These are phyloP conservation scores for Stevia rebaudiana DNA, from an alignment of 140 eudicot species.

Conservation along the genomic window DNA sequence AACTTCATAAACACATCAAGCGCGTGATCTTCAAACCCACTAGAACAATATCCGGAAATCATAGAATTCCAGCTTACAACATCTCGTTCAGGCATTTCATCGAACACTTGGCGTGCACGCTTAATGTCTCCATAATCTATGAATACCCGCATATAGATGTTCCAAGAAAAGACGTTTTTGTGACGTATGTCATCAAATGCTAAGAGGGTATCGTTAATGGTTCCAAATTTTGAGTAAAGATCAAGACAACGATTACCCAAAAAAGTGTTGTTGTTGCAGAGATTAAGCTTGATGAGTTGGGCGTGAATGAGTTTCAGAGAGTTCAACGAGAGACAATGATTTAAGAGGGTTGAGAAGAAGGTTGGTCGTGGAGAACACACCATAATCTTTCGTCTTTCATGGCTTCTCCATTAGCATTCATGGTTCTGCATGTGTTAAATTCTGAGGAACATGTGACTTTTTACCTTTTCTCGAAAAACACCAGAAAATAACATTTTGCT, in stretches of 20 bases:
- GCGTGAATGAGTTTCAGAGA: constrained; percentile 42
- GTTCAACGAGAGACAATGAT: constrained; percentile 28
- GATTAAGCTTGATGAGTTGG: constrained; percentile 45
- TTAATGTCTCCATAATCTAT: constrained; percentile 27
- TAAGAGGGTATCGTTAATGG: constrained; percentile 32
- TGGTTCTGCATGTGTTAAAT: not conserved
- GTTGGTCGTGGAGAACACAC: constrained; percentile 27
- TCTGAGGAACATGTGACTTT: not conserved
- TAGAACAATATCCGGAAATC: constrained; percentile 41
- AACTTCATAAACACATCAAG: constrained; percentile 33
- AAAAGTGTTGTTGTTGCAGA: constrained; percentile 35
- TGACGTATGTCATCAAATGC: constrained; percentile 45
- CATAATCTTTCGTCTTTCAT: constrained; percentile 29
- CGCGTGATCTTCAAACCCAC: constrained; percentile 31
- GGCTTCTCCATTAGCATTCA: constrained; percentile 22
- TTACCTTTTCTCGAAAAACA: no score
- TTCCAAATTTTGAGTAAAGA: constrained; percentile 41
- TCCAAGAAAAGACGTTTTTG: constrained; percentile 74
- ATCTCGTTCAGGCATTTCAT: constrained; percentile 71
- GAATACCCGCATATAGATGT: constrained; percentile 38
- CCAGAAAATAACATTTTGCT: no score
- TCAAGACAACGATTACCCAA: constrained; percentile 48
- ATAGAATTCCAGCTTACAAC: constrained; percentile 73
- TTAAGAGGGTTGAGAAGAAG: constrained; percentile 33
- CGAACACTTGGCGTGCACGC: constrained; percentile 51